Evolutionary conservation across 768 basidiomycete species (phyloP), one percentile per base, ranked within the genome.

Genomic region (Trametes coccinea): DNA sequence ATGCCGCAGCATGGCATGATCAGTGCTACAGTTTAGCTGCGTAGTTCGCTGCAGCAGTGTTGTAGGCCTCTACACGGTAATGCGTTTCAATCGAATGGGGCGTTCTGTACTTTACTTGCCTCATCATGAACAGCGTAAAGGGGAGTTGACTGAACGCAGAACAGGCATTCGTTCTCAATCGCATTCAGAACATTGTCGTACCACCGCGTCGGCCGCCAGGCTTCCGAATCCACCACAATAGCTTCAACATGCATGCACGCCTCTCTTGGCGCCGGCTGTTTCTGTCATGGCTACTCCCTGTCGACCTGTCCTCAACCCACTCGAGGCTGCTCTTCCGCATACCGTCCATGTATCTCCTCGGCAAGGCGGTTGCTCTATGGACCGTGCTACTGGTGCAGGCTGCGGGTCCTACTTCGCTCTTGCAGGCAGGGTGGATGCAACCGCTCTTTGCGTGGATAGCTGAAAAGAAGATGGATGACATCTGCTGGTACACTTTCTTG

Each of bases 151-250:
- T 60, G 31, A 59, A 50, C 33, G 17, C 34, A 55, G 53, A 44
- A 14, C 66, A 90, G 89, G 87, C 84, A 11, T 73, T 92, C 50
- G 69, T 92, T 31, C 73, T 91, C 60, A 88, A 92, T 66, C 82
- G 90, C 31, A 88, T 92, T 60, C 90, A 91, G 66, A 86, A 92
- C 70, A 83, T 90, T 45, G 85, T 91, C 47, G 84, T 89, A 0
- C 90, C 90, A 11, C 82, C 87, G 39, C 82, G 82, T 2, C 73
- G 70, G 41, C 73, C 73, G 41, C 68, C 67, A 53, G 64, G 61
- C 55, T 73, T 68, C 48, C 71, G 62, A 59, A 57, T 60, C 33
- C 57, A 68, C 39, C 45, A 33, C 16, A 57, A 48, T 22, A 13
- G 53, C 48, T 64, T 54, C 51, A 33, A 50, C 43, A 7, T 47